Evolutionary conservation across 2,329 filamentous ascomycete genomes (phyloP).

Genomic region (Phoma herbarum): DNA sequence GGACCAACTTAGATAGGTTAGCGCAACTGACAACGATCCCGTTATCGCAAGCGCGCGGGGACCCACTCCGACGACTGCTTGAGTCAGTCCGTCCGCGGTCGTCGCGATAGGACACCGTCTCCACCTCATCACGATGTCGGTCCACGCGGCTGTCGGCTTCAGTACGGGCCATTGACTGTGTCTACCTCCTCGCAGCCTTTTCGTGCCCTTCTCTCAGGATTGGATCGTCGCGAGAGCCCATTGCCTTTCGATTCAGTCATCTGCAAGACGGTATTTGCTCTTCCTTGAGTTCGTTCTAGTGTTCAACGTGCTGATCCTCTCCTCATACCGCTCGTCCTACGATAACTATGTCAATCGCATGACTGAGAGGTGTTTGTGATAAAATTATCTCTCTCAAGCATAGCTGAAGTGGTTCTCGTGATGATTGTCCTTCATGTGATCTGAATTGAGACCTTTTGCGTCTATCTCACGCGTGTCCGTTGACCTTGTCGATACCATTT

Average conservation of each 20-base stretch:
- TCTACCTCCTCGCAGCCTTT: background rate
- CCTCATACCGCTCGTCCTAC: background rate
- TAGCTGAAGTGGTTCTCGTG: background rate
- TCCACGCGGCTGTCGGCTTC: background rate
- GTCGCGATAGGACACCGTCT: background rate
- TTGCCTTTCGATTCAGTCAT: background rate
- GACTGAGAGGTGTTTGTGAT: background rate
- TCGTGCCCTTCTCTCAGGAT: background rate
- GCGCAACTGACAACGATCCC: background rate
- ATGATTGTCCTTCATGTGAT: background rate
- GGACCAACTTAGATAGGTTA: background rate
- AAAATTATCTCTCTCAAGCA: background rate
- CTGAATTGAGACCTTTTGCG: background rate
- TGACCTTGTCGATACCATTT: background rate
- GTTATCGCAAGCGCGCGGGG: background rate
- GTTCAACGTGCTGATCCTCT: background rate
- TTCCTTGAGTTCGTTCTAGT: background rate
- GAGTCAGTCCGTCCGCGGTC: background rate
- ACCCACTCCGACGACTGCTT: background rate
- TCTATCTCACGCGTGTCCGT: conserved; percentile 4
- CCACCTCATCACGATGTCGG: background rate
- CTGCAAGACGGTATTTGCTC: background rate
- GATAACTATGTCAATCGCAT: background rate
- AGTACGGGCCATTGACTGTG: background rate
- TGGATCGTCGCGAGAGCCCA: too few species aligned